Evolutionary conservation across 2,329 filamentous ascomycete genomes (phyloP), one percentile per base, ranked within the genome.

Genomic region (Diaporthe sp.): DNA sequence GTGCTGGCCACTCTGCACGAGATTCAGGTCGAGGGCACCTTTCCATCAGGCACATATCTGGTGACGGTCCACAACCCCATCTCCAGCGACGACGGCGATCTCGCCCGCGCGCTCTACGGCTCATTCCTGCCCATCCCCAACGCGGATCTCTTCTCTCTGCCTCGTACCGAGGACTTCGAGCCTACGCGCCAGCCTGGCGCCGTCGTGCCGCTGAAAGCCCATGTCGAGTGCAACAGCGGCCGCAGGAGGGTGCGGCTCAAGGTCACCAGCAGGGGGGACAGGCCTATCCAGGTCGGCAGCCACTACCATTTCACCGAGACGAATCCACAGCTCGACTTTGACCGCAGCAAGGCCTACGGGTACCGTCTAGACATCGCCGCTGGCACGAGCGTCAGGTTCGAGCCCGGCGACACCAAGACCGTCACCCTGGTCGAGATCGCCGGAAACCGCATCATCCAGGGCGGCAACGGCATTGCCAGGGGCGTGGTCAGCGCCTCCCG

Each of bases 231-330:
- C 78, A 98, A 95, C 81, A 88, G 92, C 78, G 93, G 92, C 51
- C 89, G 95, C 70, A 92, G 90, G 83, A 89, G 96, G 75, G 92
- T 96, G 77, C 88, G 85, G 75, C 85, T 98, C 51, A 91, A 88
- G 80, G 94, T 98, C 53, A 95, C 92, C 76, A 98, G 94, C 83
- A 94, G 90, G 79, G 96, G 96, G 9, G 96, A 98, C 83, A 88
- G 96, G 42, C 96, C 96, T 1, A 93, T 98, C 75, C 96, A 98
- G 87, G 93, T 96, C 75, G 96, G 96, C 42, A 97, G 95, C 42
- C 96, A 98, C 84, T 98, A 98, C 83, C 96, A 98, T 84, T 97
- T 98, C 82, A 91, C 97, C 80, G 96, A 98, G 86, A 93, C 92
- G n/a, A 98, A 98, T 83, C 94, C 95, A 0, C 91, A 94, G 82